These are phyloP conservation scores for Parasitella parasitica DNA, from an alignment of 371 early-diverging fungal genomes.

Conservation along the genomic window DNA sequence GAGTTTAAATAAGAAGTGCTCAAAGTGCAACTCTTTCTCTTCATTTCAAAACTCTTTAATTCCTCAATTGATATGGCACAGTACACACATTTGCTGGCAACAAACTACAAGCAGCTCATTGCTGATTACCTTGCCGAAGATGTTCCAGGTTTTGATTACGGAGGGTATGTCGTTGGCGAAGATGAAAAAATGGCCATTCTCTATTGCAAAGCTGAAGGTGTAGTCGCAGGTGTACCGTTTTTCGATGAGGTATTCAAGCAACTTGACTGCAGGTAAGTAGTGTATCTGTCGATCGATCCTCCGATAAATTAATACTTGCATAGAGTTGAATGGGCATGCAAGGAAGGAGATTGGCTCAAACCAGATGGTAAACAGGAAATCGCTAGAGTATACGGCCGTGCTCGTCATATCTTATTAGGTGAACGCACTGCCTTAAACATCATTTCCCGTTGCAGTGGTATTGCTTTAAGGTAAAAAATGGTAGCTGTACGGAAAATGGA, in stretches of 20 bases:
- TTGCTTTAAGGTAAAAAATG: slow-evolving; percentile 76
- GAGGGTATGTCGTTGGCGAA: slow-evolving; percentile 95
- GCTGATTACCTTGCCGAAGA: slow-evolving; percentile 89
- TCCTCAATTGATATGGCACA: slow-evolving; percentile 28
- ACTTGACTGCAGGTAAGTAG: slow-evolving; percentile 80
- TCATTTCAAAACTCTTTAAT: neutral
- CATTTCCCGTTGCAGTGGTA: slow-evolving; percentile 91
- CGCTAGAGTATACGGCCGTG: slow-evolving; percentile 84
- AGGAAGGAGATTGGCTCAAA: slow-evolving; percentile 79
- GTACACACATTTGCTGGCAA: slow-evolving; percentile 70
- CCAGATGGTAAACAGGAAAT: slow-evolving; percentile 69
- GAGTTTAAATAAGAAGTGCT: neutral
- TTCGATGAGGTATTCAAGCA: slow-evolving; percentile 93
- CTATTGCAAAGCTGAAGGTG: slow-evolving; percentile 89
- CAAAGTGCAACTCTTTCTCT: neutral
- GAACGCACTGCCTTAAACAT: slow-evolving; percentile 96
- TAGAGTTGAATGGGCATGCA: slow-evolving; percentile 82
- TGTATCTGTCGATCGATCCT: neutral
- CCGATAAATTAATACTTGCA: neutral
- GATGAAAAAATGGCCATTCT: slow-evolving; percentile 79
- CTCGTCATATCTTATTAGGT: slow-evolving; percentile 86
- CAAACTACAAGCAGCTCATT: slow-evolving; percentile 69
- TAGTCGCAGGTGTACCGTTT: slow-evolving; percentile 94
- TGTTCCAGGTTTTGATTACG: slow-evolving; percentile 96
- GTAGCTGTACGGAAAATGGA: no score